Evolutionary conservation across 1,284 basidiomycete genomes (phyloP), one percentile per base, ranked within the genome.

Genomic region (Cryptococcus sp.): DNA sequence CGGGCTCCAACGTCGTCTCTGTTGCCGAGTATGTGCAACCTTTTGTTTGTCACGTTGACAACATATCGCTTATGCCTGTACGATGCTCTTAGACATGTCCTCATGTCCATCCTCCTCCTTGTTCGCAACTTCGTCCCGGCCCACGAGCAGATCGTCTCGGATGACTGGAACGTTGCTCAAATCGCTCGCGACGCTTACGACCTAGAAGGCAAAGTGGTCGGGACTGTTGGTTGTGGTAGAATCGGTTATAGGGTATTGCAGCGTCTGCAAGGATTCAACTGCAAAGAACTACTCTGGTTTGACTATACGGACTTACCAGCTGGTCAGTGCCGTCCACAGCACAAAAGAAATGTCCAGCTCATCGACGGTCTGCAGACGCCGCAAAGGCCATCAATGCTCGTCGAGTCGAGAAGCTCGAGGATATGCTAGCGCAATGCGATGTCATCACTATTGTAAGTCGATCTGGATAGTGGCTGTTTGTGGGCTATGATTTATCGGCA

Each of bases 211-310:
- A 96, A 95, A 81, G 89, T 93, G 50, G 86, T 95, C 58, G 92
- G 91, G 34, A 93, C 91, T 41, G 87, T 93, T 59, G 91, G 91
- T 62, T 87, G 87, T 67, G 89, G 90, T 34, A 73, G 90, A 55
- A 95, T 96, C 74, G 93, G 91, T 15, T 91, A 91, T 83, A 85
- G 91, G 73, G 89, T 96, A 22, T 83, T 96, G 47, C 89, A 96
- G 79, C 87, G 93, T 60, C 81, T 98, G 54, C 73, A 85, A 58
- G 89, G 91, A 3, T 97, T 98, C 81, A 83, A 93, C 80, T 86
- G 85, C 83, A 94, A 93, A 78, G 91, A 95, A 75, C 85, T 96
- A 50, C 79, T 95, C 54, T 96, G 94, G 84, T 96, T 89, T 78
- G 93, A 97, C 81, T 96, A 96, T 79, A 82, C 85, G 23, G 81